Evolutionary conservation across 371 early-diverging fungal species (phyloP), one percentile per base, ranked within the genome.

Genomic region (Mucor velutinosus): DNA sequence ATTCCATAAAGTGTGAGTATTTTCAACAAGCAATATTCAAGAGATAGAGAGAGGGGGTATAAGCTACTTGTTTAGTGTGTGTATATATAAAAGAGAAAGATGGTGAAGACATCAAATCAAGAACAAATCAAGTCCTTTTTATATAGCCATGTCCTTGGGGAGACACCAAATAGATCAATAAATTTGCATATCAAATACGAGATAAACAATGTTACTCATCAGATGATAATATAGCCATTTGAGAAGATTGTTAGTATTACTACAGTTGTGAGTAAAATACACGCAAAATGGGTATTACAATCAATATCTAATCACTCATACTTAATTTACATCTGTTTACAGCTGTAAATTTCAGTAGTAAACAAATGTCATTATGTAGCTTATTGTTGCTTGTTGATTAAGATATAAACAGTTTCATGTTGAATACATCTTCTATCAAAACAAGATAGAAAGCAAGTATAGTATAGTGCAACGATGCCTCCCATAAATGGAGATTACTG

Each of bases 201-300:
- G 47, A 47, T 47, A 47, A 47, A 47, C 47, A 47, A 47, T 47
- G 47, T 47, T 47, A 47, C 47, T 47, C 47, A 47, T 47, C 47
- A 47, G 47, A 47, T 47, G 47, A 47, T 19, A 47, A 21, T 19
- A 47, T 21, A 10, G 11, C 11, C 47, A 21, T 21, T 47, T 47
- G 21, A 47, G 47, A 47, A 47, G 19, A 47, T 47, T 19, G 19
- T 47, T 47, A 47, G 47, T 47, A 47, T 47, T 47, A 47, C 47
- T 47, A 41, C 17, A 41, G 41, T 17, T 47, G 8, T 47, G 47
- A 19, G 47, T 47, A 47, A 21, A 37, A 14, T 12, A 45, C 19
- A 45, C 19, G 45, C 45, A 7, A 4, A 8, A 47, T 11, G 11
- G 6, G 47, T 47, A 21, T 47, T 47, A 47, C 47, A 47, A 21